phyloP scores from a whole-genome alignment of 768 basidiomycete species.

The Obba rivulosa region DNA sequence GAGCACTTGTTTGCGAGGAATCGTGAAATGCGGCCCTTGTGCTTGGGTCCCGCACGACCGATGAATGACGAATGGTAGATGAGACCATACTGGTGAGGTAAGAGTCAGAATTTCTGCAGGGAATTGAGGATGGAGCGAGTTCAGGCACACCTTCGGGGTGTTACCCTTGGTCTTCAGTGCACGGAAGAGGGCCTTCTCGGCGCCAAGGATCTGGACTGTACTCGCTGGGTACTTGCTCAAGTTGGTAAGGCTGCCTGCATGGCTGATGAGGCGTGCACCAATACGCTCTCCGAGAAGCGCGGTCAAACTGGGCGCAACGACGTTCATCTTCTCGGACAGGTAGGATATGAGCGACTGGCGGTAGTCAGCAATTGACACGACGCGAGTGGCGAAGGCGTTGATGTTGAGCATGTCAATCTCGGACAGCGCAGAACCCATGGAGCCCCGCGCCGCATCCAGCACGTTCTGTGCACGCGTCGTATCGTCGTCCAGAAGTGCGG shows the following conservation, averaged over 20 bases:
- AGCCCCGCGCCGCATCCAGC: conserved; percentile 88
- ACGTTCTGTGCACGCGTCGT: conserved; percentile 85
- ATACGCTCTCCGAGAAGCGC: conserved; percentile 90
- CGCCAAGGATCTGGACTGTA: conserved; percentile 96
- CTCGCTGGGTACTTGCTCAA: conserved; percentile 97
- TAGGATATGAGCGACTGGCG: conserved; percentile 86
- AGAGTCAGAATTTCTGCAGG: neutral
- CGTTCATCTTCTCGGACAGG: conserved; percentile 95
- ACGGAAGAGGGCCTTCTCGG: conserved; percentile 96
- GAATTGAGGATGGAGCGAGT: neutral
- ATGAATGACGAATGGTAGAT: conserved; percentile 97
- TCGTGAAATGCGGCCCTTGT: conserved; percentile 97
- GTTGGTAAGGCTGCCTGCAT: conserved; percentile 95
- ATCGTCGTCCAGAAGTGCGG: conserved; percentile 79
- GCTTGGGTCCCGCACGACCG: conserved; percentile 87
- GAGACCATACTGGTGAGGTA: conserved; percentile 76
- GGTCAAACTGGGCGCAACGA: conserved; percentile 89
- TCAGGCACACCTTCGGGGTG: conserved; percentile 76
- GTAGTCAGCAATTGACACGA: conserved; percentile 90
- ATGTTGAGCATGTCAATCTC: conserved; percentile 97
- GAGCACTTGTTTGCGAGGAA: conserved; percentile 99
- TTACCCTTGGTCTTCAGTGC: conserved; percentile 99
- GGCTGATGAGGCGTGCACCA: conserved; percentile 88
- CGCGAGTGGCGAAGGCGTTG: conserved; percentile 82
- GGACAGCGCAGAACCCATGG: conserved; percentile 89